Percentiles rank a stretch among this genome's conserved stretches.
Evolutionary conservation across 805 yeast species (phyloP).

Genomic region (Cyberlindnera samutprakarnensis): DNA sequence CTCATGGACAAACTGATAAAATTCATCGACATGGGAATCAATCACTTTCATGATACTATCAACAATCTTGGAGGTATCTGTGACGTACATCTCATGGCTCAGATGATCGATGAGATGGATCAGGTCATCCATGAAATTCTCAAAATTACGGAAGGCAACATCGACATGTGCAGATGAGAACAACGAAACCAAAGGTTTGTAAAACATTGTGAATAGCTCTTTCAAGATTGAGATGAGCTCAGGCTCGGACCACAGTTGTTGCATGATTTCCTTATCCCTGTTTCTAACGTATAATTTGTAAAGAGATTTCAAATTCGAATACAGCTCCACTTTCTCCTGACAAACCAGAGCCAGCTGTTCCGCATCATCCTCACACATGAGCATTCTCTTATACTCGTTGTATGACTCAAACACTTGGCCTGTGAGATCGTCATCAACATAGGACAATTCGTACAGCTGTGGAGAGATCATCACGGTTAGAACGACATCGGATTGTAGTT

Average conservation of each 20-base stretch:
- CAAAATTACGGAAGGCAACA: slow-evolving; percentile 55
- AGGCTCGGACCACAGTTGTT: slow-evolving; percentile 79
- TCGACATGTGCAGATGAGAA: slow-evolving; percentile 63
- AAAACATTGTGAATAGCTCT: slow-evolving; percentile 63
- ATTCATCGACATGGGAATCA: slow-evolving; percentile 61
- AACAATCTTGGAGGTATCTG: slow-evolving; percentile 56
- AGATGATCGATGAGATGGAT: slow-evolving; percentile 45
- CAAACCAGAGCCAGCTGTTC: slow-evolving; percentile 12
- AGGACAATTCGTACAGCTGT: slow-evolving; percentile 8
- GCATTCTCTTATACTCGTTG: slow-evolving; percentile 20
- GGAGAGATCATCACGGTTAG: slow-evolving; percentile 20
- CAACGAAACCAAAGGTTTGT: slow-evolving; percentile 64
- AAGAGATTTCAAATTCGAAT: slow-evolving; percentile 49
- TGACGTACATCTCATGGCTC: slow-evolving; percentile 39
- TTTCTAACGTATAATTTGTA: slow-evolving; percentile 58
- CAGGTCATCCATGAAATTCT: slow-evolving; percentile 61
- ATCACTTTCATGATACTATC: slow-evolving; percentile 57
- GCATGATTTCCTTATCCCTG: slow-evolving; percentile 68
- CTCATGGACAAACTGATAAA: slow-evolving; percentile 72
- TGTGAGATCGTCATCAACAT: slow-evolving; percentile 9
- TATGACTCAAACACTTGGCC: slow-evolving; percentile 20
- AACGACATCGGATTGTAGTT: slow-evolving; percentile 13
- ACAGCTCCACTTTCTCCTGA: slow-evolving; percentile 26
- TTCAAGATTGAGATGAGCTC: slow-evolving; percentile 70
- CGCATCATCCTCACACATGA: slow-evolving; percentile 16